phyloP scores from a whole-genome alignment of 768 basidiomycete genomes.

The Xerocomellus intermedius region DNA sequence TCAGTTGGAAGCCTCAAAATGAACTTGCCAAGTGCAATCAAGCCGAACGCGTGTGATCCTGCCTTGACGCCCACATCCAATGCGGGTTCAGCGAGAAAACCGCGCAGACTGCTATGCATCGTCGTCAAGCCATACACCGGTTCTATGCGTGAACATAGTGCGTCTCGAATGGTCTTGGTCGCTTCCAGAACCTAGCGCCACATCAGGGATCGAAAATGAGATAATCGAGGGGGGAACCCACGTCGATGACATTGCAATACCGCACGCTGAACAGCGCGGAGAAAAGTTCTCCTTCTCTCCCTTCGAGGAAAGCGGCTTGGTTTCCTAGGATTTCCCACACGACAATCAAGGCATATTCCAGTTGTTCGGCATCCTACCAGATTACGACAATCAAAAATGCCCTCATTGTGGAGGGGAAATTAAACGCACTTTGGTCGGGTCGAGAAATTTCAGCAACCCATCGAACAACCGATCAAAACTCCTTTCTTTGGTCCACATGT shows the following conservation, averaged over 20 bases:
- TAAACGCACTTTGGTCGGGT: constrained; percentile 55
- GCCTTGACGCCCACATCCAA: constrained; percentile 57
- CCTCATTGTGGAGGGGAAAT: background rate
- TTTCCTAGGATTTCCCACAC: constrained; percentile 83
- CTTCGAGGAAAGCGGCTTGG: constrained; percentile 71
- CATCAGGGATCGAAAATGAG: background rate
- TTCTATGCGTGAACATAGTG: constrained; percentile 66
- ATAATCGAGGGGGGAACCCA: constrained; percentile 35
- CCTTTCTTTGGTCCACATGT: constrained; percentile 73
- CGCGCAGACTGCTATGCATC: constrained; percentile 67
- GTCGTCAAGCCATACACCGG: constrained; percentile 85
- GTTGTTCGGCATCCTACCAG: constrained; percentile 54
- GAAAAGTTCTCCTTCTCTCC: constrained; percentile 76
- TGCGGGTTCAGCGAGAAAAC: constrained; percentile 56
- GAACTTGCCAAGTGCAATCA: constrained; percentile 82
- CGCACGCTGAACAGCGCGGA: constrained; percentile 67
- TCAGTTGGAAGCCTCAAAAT: constrained; percentile 77
- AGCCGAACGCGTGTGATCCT: constrained; percentile 74
- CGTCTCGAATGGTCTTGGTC: constrained; percentile 78
- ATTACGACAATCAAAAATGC: background rate
- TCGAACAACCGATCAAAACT: constrained; percentile 69
- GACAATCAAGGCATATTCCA: constrained; percentile 79
- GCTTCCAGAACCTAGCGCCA: constrained; percentile 70
- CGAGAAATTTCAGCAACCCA: constrained; percentile 61
- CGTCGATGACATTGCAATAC: constrained; percentile 69